Conservation (phyloP, 306 rosid species). For the Prunus davidiana region DNA sequence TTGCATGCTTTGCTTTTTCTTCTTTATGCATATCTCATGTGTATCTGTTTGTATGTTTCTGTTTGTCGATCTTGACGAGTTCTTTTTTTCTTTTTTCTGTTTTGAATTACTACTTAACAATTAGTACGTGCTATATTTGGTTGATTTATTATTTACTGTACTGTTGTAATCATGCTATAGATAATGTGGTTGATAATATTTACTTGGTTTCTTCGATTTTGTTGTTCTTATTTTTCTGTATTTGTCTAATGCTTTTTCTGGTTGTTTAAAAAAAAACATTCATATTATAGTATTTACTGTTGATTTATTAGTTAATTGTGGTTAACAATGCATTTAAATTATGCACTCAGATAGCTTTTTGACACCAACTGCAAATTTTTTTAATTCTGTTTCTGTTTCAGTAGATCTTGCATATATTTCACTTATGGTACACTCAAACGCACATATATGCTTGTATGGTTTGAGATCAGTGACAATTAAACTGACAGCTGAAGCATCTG, state of each 20-base stretch:
- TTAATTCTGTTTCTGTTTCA: neutral
- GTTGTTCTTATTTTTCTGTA: neutral
- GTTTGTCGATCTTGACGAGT: neutral
- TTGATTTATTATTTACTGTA: neutral
- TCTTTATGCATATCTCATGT: neutral
- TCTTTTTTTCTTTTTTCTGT: neutral
- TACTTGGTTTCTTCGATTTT: neutral
- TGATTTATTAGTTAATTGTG: neutral
- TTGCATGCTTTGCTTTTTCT: constrained; percentile 3
- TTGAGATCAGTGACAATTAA: too few species aligned
- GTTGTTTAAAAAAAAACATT: too few species aligned
- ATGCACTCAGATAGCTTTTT: neutral
- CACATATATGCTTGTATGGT: too few species aligned
- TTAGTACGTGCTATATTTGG: neutral
- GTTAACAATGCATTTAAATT: neutral
- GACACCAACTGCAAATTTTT: neutral
- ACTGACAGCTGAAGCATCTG: too few species aligned
- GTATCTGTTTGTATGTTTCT: neutral
- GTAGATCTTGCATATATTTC: neutral
- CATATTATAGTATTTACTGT: neutral
- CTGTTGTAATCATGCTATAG: neutral
- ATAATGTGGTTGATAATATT: neutral
- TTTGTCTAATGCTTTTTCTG: neutral
- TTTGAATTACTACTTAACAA: neutral
- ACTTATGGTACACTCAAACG: too few species aligned